Evolutionary conservation across 2,329 filamentous ascomycete species (phyloP).

Genomic region (Xylariaceae sp.): DNA sequence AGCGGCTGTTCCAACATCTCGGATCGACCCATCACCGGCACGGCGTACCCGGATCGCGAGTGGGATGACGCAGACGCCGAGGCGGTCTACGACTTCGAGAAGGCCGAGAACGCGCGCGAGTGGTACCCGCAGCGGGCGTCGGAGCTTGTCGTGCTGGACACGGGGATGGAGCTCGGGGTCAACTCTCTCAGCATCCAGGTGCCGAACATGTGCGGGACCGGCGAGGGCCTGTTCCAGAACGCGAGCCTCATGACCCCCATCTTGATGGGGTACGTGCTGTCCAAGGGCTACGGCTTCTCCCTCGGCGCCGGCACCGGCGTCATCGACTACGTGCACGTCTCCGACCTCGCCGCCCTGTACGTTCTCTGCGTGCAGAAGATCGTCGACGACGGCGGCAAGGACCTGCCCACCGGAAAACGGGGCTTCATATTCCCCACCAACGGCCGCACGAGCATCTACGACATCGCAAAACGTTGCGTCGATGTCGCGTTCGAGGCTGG

Average conservation of each 20-base stretch:
- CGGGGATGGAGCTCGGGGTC: slow-evolving; percentile 43
- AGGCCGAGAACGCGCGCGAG: slow-evolving; percentile 43
- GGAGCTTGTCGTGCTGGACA: slow-evolving; percentile 47
- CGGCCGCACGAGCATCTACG: slow-evolving; percentile 44
- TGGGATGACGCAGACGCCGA: slow-evolving; percentile 44
- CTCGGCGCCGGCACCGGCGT: slow-evolving; percentile 44
- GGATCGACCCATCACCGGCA: slow-evolving; percentile 43
- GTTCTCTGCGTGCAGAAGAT: slow-evolving; percentile 40
- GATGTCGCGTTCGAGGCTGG: slow-evolving; percentile 35
- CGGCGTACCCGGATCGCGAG: slow-evolving; percentile 13
- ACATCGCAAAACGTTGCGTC: slow-evolving; percentile 39
- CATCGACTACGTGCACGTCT: slow-evolving; percentile 50
- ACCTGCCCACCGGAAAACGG: slow-evolving; percentile 40
- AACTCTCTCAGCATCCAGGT: slow-evolving; percentile 50
- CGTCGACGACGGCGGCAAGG: slow-evolving; percentile 31
- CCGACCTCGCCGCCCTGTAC: slow-evolving; percentile 47
- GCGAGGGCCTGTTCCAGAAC: slow-evolving; percentile 46
- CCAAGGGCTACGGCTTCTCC: slow-evolving; percentile 34
- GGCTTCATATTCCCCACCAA: slow-evolving; percentile 48
- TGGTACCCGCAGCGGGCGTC: slow-evolving; percentile 47
- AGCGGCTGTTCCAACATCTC: slow-evolving; percentile 49
- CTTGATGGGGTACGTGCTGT: slow-evolving; percentile 13
- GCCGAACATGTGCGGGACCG: slow-evolving; percentile 50
- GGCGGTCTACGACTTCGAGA: background rate
- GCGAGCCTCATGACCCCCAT: slow-evolving; percentile 43